Base-by-base conservation (phyloP, 192 early-diverging fungal species). In the Coemansia sp. region DNA sequence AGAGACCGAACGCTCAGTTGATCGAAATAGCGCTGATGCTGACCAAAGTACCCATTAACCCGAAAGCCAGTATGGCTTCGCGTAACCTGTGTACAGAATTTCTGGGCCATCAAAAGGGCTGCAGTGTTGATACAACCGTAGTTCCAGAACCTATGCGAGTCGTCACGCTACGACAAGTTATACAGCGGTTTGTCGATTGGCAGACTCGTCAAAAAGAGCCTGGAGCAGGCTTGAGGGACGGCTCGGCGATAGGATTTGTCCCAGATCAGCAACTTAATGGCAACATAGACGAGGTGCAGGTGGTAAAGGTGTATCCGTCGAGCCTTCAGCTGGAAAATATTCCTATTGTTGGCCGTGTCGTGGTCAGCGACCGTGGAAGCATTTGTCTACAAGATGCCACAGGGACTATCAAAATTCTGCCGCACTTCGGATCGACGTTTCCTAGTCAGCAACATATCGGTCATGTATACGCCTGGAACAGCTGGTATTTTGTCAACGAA, bases 331-430 rank as follows among this genome's bases (percentile, higher is more conserved):
- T 74, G 22, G 52, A 67, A 36, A 48, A 61, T 9, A 59, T 64
- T 20, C 68, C 77, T 10, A 45, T 79, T 20, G 58, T 79, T 2
- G 72, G 77, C 22, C 61, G 69, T 4, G 61, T 79, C 20, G 57
- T 53, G 6, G 50, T 74, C 5, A 56, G 56, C 20, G 53, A 64
- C 10, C 77, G 77, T 11, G 77, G 77, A 10, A 45, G 43, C 33
- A n/a, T 79, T 17, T 79, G 60, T n/a, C 61, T 79, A 9, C 65
- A 59, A 15, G 77, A 79, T 46, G 38, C 46, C n/a, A 74, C 77
- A 10, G 77, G 64, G 8, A 52, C 17, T 0, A 57, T 57, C 14
- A 57, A 36, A 17, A 57, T 57, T 4, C 55, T 35, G 34, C 55
- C 55, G 23, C 11, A 36, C 19, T 57, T 57, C 19, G 19, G 34